Evolutionary conservation across 2,329 filamentous ascomycete genomes (phyloP), one percentile per base, ranked within the genome.

Genomic region (Fusarium udum): DNA sequence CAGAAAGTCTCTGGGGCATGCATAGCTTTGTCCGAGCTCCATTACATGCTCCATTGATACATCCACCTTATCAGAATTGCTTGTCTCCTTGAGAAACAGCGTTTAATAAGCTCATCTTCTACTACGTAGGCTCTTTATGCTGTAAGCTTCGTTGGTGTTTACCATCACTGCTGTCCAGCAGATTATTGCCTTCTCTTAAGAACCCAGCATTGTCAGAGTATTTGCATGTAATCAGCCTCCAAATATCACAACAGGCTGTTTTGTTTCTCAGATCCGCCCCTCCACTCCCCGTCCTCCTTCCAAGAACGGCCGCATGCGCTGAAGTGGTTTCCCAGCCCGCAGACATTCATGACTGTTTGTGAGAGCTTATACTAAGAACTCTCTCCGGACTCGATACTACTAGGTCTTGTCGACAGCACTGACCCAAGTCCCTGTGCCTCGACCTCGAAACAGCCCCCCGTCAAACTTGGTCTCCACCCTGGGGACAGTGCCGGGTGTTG

Each of bases 401-500:
- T 69, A 75, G 75, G 72, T 74, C 74, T 73, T 75, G 75, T 71
- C 70, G 24, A 75, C 64, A 72, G 64, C 69, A 72, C 67, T 72
- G 71, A 77, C 71, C 74, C 78, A 81, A 79, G 80, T 76, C 80
- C 79, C 79, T 80, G 80, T 82, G 79, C 79, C 80, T 83, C 79
- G 80, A 77, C 76, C 79, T 80, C 78, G 80, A 80, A 80, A 77
- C 80, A 77, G 75, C 77, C 78, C 79, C 79, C 77, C 75, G 76
- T 79, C 78, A 73, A 71, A 73, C 52, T 72, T 56, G 78, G 81
- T 81, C 81, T 81, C 83, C 82, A 83, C 82, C 83, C 80, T 82
- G 82, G 78, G 81, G 78, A 83, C 84, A 86, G 81, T 87, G 83
- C 86, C 85, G 85, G 83, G 80, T 77, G 81, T 83, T 83, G 84